These are phyloP conservation scores for Chlamydomonas sp. DNA, from an alignment of 139 green algal genomes.

Conservation along the genomic window DNA sequence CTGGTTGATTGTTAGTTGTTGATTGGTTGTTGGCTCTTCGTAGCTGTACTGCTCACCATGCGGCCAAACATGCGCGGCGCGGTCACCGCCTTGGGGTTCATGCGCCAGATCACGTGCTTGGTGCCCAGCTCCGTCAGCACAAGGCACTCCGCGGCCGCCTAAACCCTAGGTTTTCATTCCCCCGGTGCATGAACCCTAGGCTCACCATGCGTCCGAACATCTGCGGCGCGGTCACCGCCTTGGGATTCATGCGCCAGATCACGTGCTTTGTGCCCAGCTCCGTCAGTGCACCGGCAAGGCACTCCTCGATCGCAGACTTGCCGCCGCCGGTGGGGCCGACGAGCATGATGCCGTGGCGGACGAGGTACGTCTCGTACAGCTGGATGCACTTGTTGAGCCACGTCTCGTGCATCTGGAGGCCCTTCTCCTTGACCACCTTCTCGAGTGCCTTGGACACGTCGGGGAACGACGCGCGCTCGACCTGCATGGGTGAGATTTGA, in stretches of 20 bases:
- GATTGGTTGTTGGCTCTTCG: slow-evolving; percentile 89
- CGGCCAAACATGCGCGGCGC: slow-evolving; percentile 78
- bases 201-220: slow-evolving; percentile 79
- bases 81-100: slow-evolving; percentile 82
- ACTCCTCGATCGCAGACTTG: slow-evolving; percentile 84
- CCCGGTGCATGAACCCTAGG: no score
- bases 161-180: no score
- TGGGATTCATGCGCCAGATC: slow-evolving; percentile 89
- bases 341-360: slow-evolving; percentile 90
- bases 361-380: slow-evolving; percentile 91
- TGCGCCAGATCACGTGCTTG: slow-evolving; percentile 86
- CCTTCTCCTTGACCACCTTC: slow-evolving; percentile 46
- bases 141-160: slow-evolving; percentile 77
- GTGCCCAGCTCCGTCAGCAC: slow-evolving; percentile 77
- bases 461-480: slow-evolving; percentile 62
- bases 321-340: slow-evolving; percentile 78
- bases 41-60: slow-evolving; percentile 64
- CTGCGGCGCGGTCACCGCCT: slow-evolving; percentile 74
- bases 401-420: slow-evolving; percentile 64
- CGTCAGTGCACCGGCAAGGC: slow-evolving; percentile 75
- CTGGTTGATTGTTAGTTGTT: no score
- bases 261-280: slow-evolving; percentile 80
- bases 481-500: no score
- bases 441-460: slow-evolving; percentile 48
- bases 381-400: slow-evolving; percentile 95